Evolutionary conservation across 306 rosid genomes (phyloP).

Genomic region (Arachis hypogaea): DNA sequence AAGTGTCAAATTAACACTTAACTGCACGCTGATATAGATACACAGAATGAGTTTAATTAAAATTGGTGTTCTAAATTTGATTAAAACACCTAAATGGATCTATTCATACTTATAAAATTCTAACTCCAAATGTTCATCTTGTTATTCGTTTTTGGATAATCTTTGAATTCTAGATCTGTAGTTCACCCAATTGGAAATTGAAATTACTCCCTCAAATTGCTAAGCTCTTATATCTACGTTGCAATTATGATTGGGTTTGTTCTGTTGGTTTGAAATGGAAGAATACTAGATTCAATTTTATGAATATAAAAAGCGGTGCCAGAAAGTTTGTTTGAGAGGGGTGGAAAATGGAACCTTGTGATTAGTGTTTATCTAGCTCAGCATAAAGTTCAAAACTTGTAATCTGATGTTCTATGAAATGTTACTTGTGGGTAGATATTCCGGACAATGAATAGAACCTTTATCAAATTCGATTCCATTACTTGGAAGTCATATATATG

Average conservation of each 20-base stretch:
- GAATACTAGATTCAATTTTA: not conserved
- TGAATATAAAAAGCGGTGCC: not conserved
- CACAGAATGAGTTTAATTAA: too few species aligned
- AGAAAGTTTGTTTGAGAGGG: too few species aligned
- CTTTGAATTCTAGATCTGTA: conserved; percentile 41
- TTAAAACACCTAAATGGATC: too few species aligned
- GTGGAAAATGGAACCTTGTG: too few species aligned
- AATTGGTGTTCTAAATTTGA: too few species aligned
- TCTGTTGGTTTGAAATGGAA: conserved; percentile 1
- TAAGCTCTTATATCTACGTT: not conserved
- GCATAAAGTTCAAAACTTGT: not conserved
- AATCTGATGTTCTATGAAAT: not conserved
- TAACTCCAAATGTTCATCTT: too few species aligned
- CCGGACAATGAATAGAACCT: not conserved
- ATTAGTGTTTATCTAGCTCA: conserved; percentile 18
- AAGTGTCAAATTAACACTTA: too few species aligned
- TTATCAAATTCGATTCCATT: too few species aligned
- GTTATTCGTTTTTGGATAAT: not conserved
- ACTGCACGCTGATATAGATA: too few species aligned
- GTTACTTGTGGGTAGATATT: conserved; percentile 2
- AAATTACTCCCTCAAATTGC: not conserved
- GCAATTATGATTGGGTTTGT: not conserved
- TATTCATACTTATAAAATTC: too few species aligned
- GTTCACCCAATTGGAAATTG: not conserved
- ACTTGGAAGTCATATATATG: too few species aligned